Base-by-base conservation (phyloP, 225 moss, liverwort and hornwort species). In the Antitrichia curtipendula region DNA sequence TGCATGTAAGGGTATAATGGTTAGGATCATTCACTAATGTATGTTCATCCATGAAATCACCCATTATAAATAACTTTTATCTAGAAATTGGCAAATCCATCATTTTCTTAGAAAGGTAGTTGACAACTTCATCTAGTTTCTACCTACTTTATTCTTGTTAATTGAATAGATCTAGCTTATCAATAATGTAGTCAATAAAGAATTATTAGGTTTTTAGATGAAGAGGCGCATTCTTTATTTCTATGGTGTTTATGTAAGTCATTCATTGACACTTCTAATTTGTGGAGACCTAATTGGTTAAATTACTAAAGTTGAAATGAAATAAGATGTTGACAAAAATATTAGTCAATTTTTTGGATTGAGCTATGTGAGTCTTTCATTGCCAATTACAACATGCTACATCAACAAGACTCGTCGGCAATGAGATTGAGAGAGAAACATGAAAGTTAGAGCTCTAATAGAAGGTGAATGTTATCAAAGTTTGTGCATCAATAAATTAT, bases 141-240 rank as follows among this genome's bases (percentile, higher is more conserved):
- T 76, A n/a, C 0, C 8, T 2, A 34, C 22, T 50, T 36, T 31
- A 1, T 9, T 23, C 2, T 34, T 34, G 3, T 50, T 75, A 34
- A 34, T 0, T 4, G 0, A 5, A 8, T 2, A 50, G 0, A 75
- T 1, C 0, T 1, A 0, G 2, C 14, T 6, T 45, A 20, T 21
- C 7, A 49, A 10, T n/a, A 22, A 76, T n/a, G 16, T 54, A 75
- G 4, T 21, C 5, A 36, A 7, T 1, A 1, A 25, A 25, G n/a
- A 38, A 6, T 16, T 16, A 38, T 38, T 25, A 56, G 15, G n/a
- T 77, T 36, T 0, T 53, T 56, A 0, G 8, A 76, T 36, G 53
- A 53, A 9, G 1, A 32, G 0, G 50, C 32, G 1, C 1, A 52
- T 23, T 75, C 0, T 36, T 36, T 52, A 5, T n/a, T n/a, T 54